phyloP scores from a whole-genome alignment of 306 rosid genomes.

The Malus asiatica region DNA sequence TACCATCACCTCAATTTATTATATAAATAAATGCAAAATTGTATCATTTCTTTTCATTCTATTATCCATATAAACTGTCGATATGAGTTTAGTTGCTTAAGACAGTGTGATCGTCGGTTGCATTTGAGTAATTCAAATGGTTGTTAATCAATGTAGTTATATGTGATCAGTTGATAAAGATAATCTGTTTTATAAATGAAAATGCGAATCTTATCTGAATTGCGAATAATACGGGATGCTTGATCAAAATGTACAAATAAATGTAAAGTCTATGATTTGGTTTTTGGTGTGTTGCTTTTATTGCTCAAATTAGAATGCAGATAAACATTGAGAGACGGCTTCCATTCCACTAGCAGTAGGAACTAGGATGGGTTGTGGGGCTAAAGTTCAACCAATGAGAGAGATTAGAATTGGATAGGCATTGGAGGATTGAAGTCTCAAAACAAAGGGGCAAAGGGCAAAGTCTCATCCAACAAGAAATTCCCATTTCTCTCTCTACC shows the following conservation, averaged over 20 bases:
- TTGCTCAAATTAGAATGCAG: constrained; percentile 19
- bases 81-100: rapidly evolving
- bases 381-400: constrained; percentile 18
- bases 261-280: constrained; percentile 21
- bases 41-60: too few relatives aligned
- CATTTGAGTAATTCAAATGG: too few relatives aligned
- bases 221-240: not conserved
- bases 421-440: constrained; percentile 6
- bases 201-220: constrained; percentile 7
- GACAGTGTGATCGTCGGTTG: rapidly evolving
- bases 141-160: too few relatives aligned
- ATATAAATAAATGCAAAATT: not conserved
- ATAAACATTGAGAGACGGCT: constrained; percentile 19
- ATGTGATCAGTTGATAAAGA: too few relatives aligned
- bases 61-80: too few relatives aligned
- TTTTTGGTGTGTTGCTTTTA: constrained; percentile 8
- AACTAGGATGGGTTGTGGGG: constrained; percentile 65
- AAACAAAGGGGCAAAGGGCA: not conserved
- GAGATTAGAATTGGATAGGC: constrained; percentile 35
- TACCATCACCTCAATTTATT: not conserved
- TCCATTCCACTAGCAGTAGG: constrained; percentile 5
- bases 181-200: not conserved
- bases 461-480: constrained; percentile 47
- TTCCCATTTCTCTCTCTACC: constrained; percentile 22
- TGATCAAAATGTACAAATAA: not conserved